Evolutionary conservation across 305 asterid genomes (phyloP).

Genomic region (Stenogyne calaminthoides): DNA sequence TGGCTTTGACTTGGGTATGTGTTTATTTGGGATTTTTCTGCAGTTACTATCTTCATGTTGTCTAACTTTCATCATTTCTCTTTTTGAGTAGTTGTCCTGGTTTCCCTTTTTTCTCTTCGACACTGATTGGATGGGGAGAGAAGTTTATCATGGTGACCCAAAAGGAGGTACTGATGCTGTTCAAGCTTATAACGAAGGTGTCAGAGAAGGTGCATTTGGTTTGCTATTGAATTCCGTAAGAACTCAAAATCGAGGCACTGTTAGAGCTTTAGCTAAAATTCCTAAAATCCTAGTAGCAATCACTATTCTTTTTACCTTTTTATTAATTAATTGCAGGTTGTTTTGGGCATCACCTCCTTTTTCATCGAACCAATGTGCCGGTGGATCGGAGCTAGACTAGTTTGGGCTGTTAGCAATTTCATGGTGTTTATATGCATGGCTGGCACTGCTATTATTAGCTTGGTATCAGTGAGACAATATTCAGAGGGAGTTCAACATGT

Average conservation of each 20-base stretch:
- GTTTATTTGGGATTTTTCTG: neutral
- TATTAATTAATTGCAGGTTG: conserved; percentile 58
- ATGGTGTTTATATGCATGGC: conserved; percentile 91
- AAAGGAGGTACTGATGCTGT: conserved; percentile 72
- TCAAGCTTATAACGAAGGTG: conserved; percentile 88
- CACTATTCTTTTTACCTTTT: neutral
- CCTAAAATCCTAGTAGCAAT: conserved; percentile 19
- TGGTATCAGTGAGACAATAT: conserved; percentile 58
- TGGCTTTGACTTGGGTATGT: conserved; percentile 99
- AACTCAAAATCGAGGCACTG: conserved; percentile 62
- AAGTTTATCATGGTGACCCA: conserved; percentile 97
- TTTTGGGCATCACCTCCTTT: conserved; percentile 89
- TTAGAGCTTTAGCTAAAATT: conserved; percentile 29
- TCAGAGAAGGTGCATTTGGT: conserved; percentile 99
- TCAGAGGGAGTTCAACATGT: conserved; percentile 77
- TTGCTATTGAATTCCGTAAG: conserved; percentile 99
- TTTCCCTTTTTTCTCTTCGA: conserved; percentile 99
- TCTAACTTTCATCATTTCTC: conserved; percentile 26
- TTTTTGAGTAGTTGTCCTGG: conserved; percentile 79
- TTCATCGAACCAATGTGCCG: conserved; percentile 92
- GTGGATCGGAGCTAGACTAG: conserved; percentile 82
- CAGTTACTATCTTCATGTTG: neutral
- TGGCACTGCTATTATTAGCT: conserved; percentile 82
- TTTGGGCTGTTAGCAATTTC: conserved; percentile 91
- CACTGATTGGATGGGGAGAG: conserved; percentile 99